Evolutionary conservation across 306 rosid species (phyloP).

Genomic region (Fragaria nilgerrensis): DNA sequence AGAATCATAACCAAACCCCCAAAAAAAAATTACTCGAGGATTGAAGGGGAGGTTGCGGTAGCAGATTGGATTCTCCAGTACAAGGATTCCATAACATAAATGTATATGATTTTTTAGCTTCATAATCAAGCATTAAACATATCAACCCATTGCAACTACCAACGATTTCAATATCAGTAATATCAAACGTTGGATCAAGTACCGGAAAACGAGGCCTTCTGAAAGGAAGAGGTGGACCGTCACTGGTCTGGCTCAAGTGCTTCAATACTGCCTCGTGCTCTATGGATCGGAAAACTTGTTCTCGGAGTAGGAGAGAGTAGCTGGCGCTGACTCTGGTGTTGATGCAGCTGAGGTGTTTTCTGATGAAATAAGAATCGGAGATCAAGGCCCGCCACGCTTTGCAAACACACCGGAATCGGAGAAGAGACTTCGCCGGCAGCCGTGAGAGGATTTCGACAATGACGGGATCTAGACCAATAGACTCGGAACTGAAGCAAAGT

Average conservation of each 20-base stretch:
- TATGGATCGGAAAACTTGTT: background rate
- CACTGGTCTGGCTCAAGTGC: background rate
- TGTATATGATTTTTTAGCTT: background rate
- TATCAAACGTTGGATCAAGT: background rate
- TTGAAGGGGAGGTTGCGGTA: background rate
- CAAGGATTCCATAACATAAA: background rate
- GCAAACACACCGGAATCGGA: background rate
- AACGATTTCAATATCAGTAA: background rate
- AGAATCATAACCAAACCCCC: background rate
- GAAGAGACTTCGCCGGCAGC: background rate
- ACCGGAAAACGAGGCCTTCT: background rate
- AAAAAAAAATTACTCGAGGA: background rate
- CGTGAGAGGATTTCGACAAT: background rate
- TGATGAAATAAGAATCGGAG: background rate
- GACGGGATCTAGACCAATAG: background rate
- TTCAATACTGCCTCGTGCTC: background rate
- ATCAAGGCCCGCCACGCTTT: background rate
- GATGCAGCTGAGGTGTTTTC: background rate
- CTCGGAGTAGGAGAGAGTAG: background rate
- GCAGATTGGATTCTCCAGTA: background rate
- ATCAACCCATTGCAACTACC: background rate
- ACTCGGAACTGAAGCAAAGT: background rate
- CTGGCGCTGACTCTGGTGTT: background rate
- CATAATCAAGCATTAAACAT: background rate
- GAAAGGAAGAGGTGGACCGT: background rate